These are phyloP conservation scores for Cyberlindnera saturnus DNA, from an alignment of 805 yeast genomes.

Conservation along the genomic window DNA sequence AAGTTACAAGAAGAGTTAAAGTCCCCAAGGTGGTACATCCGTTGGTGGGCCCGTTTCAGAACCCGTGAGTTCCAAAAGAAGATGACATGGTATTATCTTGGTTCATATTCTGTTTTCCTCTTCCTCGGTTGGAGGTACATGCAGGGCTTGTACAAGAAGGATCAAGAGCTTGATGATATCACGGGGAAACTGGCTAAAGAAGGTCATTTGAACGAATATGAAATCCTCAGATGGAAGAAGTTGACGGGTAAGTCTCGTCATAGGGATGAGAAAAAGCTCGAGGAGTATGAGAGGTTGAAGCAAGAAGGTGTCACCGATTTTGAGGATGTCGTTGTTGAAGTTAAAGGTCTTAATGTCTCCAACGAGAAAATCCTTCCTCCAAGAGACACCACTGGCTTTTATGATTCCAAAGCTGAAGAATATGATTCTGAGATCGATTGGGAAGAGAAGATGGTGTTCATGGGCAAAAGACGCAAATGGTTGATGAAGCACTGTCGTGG, in stretches of 20 bases:
- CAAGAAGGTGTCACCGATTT: conserved; percentile 28
- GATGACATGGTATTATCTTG: conserved; percentile 57
- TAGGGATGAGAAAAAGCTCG: conserved; percentile 53
- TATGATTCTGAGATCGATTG: conserved; percentile 74
- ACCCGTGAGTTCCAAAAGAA: conserved; percentile 54
- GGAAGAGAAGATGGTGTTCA: conserved; percentile 39
- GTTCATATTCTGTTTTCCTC: conserved; percentile 50
- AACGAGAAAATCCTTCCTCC: conserved; percentile 51
- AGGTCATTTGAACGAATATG: conserved; percentile 48
- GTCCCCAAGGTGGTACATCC: conserved; percentile 30
- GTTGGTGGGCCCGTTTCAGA: conserved; percentile 50
- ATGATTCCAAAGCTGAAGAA: conserved; percentile 68
- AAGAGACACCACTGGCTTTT: conserved; percentile 75
- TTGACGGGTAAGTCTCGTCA: conserved; percentile 56
- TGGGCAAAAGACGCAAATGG: conserved; percentile 67
- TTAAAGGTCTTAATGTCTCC: conserved; percentile 27
- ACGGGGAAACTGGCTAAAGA: conserved; percentile 29
- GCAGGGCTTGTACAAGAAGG: conserved; percentile 60
- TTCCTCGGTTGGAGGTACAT: conserved; percentile 59
- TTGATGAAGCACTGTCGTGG: conserved; percentile 73
- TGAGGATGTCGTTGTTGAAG: conserved; percentile 25
- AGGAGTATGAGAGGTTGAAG: conserved; percentile 51
- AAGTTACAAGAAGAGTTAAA: conserved; percentile 28
- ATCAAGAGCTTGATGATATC: conserved; percentile 47
- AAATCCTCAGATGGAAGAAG: conserved; percentile 54